These are phyloP conservation scores for Cladosporium velox DNA, from an alignment of 2,329 filamentous ascomycete species.

Conservation along the genomic window DNA sequence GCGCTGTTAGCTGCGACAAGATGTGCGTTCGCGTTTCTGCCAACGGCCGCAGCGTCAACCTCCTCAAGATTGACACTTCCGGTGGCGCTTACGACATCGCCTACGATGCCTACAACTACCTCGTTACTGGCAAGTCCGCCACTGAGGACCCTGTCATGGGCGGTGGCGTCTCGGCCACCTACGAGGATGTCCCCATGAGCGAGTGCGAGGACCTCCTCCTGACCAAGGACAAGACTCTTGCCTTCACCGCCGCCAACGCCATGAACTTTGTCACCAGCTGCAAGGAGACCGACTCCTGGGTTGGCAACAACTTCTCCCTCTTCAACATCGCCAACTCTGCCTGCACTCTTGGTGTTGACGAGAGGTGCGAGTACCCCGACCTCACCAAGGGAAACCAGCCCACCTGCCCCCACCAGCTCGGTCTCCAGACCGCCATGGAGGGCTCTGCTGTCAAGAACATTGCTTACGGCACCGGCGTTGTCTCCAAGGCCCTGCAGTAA, in stretches of 20 bases:
- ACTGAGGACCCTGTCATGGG: constrained; percentile 49
- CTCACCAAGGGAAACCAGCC: constrained; percentile 35
- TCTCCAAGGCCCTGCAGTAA: constrained; percentile 23
- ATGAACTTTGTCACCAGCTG: constrained; percentile 58
- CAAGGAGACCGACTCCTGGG: constrained; percentile 50
- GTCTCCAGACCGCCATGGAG: constrained; percentile 28
- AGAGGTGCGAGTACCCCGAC: constrained; percentile 32
- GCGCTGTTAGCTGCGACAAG: constrained; percentile 55
- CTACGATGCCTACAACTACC: constrained; percentile 65
- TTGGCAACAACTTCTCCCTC: constrained; percentile 53
- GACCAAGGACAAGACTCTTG: constrained; percentile 50
- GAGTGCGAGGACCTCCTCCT: constrained; percentile 55
- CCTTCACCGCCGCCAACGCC: constrained; percentile 58
- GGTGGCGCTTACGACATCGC: constrained; percentile 60
- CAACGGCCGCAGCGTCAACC: constrained; percentile 53
- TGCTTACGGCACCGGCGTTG: constrained; percentile 31
- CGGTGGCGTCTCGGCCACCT: constrained; percentile 56
- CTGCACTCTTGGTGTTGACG: constrained; percentile 36
- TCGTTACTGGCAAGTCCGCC: constrained; percentile 54
- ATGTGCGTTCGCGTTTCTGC: constrained; percentile 59
- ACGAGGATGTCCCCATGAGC: constrained; percentile 50
- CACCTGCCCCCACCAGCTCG: constrained; percentile 31
- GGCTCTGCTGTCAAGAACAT: constrained; percentile 31
- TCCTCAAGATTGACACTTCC: constrained; percentile 61
- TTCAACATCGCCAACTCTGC: constrained; percentile 54